Base-by-base conservation (phyloP, 805 yeast genomes). In the Komagataella ulmi region DNA sequence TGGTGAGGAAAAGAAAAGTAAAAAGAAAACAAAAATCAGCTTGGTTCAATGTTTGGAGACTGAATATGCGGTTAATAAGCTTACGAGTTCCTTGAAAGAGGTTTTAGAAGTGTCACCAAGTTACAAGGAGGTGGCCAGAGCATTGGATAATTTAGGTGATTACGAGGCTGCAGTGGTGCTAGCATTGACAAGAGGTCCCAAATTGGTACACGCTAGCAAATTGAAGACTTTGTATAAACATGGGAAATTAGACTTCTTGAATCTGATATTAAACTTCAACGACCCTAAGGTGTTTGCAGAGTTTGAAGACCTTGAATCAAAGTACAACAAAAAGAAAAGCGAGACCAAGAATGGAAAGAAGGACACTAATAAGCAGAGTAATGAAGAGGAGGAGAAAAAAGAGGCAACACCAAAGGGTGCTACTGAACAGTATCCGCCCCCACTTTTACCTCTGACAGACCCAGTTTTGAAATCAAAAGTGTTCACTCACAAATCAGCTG, bases 401-500 rank as follows among this genome's bases (percentile, higher is more conserved):
- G 30, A 52, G 51, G 47, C 53, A 7, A 50, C 55, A 6, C 47
- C 52, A 44, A 54, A 54, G 46, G 56, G 53, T 21, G 51, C 56
- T 17, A 49, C 53, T 6, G 54, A 55, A 18, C 57, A 56, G 45
- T 79, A 76, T 71, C 80, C 85, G 0, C 97, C 97, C 1, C 72
- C 71, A 8, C 65, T 89, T 17, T 97, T 97, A 0, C 65, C 64
- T 30, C 85, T 91, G 45, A 64, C 71, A 6, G 77, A 83, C 59
- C 75, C 77, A 0, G 71, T 71, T 3, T 74, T 89, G 8, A 71
- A 74, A 55, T 79, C 81, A 6, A 75, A 85, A 50, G 96, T 88
- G 0, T 91, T 90, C 61, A 78, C 83, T 24, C 97, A 91, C 64
- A 81, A 82, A 57, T 89, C 97, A 0, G 70, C 78, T 3, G 75